Evolutionary conservation across 2,329 filamentous ascomycete genomes (phyloP).

Genomic region (Chaetomium sp.): DNA sequence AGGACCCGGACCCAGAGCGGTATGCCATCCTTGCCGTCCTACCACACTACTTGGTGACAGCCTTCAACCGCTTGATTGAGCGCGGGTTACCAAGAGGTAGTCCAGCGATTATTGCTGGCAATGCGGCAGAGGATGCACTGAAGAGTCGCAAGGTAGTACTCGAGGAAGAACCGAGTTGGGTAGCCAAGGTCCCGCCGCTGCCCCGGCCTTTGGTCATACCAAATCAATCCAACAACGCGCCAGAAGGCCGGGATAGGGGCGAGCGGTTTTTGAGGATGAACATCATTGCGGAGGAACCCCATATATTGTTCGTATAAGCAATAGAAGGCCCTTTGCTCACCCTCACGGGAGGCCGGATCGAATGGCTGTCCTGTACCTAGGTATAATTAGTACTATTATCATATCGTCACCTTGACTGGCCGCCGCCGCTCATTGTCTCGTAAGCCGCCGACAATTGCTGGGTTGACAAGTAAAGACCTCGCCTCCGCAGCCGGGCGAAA

Average conservation of each 20-base stretch:
- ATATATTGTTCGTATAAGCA: conserved; percentile 17
- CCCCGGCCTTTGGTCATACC: conserved; percentile 12
- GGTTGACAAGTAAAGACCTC: conserved; percentile 29
- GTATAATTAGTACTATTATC: background rate
- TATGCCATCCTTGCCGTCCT: conserved; percentile 25
- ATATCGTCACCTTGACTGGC: conserved; percentile 22
- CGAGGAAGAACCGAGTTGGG: conserved; percentile 21
- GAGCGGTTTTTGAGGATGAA: conserved; percentile 22
- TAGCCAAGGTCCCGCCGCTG: conserved; percentile 14
- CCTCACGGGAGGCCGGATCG: background rate
- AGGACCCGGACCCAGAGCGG: conserved; percentile 19
- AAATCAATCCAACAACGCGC: conserved; percentile 2
- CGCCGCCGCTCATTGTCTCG: conserved; percentile 20
- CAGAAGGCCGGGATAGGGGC: conserved; percentile 9
- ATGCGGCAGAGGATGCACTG: conserved; percentile 14
- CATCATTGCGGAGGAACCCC: conserved; percentile 20
- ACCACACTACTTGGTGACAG: conserved; percentile 15
- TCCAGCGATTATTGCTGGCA: conserved; percentile 17
- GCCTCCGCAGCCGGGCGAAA: conserved; percentile 14
- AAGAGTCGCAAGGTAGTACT: conserved; percentile 13
- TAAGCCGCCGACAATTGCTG: conserved; percentile 26
- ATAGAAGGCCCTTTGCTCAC: background rate
- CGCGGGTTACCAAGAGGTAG: conserved; percentile 21
- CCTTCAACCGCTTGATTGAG: conserved; percentile 22
- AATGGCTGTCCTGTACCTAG: background rate